Conservation (phyloP, 1,284 basidiomycete species). For the Ustilago bromivora region DNA sequence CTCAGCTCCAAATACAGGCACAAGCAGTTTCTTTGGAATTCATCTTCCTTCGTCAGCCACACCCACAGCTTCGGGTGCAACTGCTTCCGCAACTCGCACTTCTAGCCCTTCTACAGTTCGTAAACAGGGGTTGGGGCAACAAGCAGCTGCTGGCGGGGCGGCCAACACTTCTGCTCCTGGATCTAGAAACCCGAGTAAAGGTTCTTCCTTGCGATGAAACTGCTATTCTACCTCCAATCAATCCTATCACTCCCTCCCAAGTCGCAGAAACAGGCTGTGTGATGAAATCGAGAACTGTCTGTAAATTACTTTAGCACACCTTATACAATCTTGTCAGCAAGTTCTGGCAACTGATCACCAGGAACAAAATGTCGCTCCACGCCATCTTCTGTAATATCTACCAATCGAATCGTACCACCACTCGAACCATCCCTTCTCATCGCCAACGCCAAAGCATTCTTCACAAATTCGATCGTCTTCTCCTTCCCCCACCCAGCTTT, state of each 20-base stretch:
- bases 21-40: slow-evolving; percentile 51
- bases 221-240: too few relatives aligned
- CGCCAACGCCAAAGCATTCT: slow-evolving; percentile 89
- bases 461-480: slow-evolving; percentile 93
- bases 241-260: too few relatives aligned
- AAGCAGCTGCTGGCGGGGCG: not conserved
- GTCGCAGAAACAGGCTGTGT: not conserved
- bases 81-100: slow-evolving; percentile 4
- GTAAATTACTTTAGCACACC: too few relatives aligned
- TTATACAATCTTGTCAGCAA: slow-evolving; percentile 61
- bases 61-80: slow-evolving; percentile 5
- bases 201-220: slow-evolving; percentile 31
- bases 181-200: slow-evolving; percentile 39
- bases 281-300: not conserved
- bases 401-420: slow-evolving; percentile 96
- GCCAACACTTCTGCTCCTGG: slow-evolving; percentile 22
- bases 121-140: slow-evolving; percentile 11
- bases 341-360: slow-evolving; percentile 73
- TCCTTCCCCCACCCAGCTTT: slow-evolving; percentile 90
- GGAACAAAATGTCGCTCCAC: slow-evolving; percentile 94
- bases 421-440: slow-evolving; percentile 99
- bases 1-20: slow-evolving; percentile 16
- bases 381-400: slow-evolving; percentile 89
- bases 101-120: slow-evolving; percentile 35
- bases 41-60: slow-evolving; percentile 28